A percentile compares a stretch with the other conserved stretches of the same genome.
Evolutionary conservation across 2,329 filamentous ascomycete genomes (phyloP).

Genomic region (Pseudogymnoascus sp.): DNA sequence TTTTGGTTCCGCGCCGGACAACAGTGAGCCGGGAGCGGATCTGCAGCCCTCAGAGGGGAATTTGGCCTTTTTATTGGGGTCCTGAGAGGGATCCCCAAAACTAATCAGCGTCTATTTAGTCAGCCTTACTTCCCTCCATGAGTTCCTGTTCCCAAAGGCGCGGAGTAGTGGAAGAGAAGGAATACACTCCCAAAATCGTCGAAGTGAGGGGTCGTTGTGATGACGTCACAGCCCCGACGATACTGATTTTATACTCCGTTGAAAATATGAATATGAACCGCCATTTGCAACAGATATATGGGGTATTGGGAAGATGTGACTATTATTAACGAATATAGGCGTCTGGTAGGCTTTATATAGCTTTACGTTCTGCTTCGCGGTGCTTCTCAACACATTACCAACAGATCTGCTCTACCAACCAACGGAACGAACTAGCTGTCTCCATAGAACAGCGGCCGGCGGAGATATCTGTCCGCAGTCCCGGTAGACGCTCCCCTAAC

Average conservation of each 20-base stretch:
- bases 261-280: neutral
- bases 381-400: neutral
- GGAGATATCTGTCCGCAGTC: constrained; percentile 2
- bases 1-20: neutral
- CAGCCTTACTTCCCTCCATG: neutral
- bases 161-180: neutral
- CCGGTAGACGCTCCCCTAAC: neutral
- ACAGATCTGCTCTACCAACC: neutral
- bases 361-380: neutral
- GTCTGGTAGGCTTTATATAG: neutral
- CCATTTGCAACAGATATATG: neutral
- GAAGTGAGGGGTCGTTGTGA: neutral
- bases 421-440: neutral
- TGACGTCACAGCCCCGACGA: neutral
- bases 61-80: neutral
- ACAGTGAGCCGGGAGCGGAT: neutral
- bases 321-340: neutral
- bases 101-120: neutral
- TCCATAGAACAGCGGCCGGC: constrained; percentile 2
- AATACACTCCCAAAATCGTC: neutral
- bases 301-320: neutral
- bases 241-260: neutral
- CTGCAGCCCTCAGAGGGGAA: neutral
- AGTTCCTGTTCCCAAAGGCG: neutral
- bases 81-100: neutral